Conservation (phyloP, 345 rosid species). For the Pseudoturritis turrita region DNA sequence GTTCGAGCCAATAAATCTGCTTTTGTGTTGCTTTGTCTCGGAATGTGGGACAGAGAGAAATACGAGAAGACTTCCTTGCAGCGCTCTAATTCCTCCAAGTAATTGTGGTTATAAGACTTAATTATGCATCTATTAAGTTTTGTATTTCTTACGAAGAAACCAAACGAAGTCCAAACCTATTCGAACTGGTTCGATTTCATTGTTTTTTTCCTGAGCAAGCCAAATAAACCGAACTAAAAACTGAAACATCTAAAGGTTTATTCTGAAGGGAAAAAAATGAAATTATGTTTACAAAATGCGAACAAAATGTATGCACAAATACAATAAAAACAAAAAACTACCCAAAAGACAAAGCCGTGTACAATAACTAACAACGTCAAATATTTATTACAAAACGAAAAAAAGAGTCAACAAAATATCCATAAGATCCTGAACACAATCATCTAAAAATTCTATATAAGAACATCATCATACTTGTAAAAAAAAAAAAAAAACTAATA, state of each 20-base stretch:
- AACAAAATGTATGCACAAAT: neutral
- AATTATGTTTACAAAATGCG: slow-evolving; percentile 8
- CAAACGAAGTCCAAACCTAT: too few relatives aligned
- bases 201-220: too few relatives aligned
- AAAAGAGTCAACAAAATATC: neutral
- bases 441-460: slow-evolving; percentile 3
- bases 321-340: neutral
- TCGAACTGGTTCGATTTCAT: too few relatives aligned
- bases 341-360: neutral
- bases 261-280: neutral
- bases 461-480: neutral
- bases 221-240: neutral
- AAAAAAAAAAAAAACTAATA: neutral
- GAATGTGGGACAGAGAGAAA: too few relatives aligned
- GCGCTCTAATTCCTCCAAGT: too few relatives aligned
- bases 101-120: too few relatives aligned
- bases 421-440: slow-evolving; percentile 8
- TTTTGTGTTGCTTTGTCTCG: too few relatives aligned
- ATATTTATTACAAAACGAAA: slow-evolving; percentile 26
- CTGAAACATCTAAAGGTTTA: neutral
- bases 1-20: too few relatives aligned
- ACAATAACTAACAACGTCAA: slow-evolving; percentile 10
- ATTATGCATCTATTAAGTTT: too few relatives aligned
- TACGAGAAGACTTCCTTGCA: too few relatives aligned
- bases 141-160: too few relatives aligned